Percentiles rank a stretch among this genome's conserved stretches.
Conservation (phyloP, 2,329 filamentous ascomycete genomes). For the Sporothrix pallida region DNA sequence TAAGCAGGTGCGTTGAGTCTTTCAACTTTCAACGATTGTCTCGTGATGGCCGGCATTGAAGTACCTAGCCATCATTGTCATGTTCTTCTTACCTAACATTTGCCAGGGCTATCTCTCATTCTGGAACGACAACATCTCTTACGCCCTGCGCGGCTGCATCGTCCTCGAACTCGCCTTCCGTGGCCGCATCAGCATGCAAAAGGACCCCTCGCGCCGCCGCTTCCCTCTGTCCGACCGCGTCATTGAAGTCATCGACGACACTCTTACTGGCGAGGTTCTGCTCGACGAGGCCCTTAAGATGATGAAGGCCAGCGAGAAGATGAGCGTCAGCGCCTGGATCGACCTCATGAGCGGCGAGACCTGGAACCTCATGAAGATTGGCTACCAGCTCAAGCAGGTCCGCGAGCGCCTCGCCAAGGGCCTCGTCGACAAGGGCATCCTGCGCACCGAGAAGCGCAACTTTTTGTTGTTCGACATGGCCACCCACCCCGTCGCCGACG, state of each 20-base stretch:
- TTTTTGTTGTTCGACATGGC: slow-evolving; percentile 99
- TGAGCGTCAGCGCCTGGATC: slow-evolving; percentile 99
- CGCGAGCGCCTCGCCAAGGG: slow-evolving; percentile 96
- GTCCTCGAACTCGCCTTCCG: slow-evolving; percentile 96
- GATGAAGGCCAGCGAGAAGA: slow-evolving; percentile 99
- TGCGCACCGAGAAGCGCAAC: slow-evolving; percentile 98
- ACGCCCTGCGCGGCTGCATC: slow-evolving; percentile 95
- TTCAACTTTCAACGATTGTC: neutral
- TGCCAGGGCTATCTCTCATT: slow-evolving; percentile 93
- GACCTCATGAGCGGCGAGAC: slow-evolving; percentile 99
- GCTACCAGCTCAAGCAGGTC: slow-evolving; percentile 99
- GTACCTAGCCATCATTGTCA: neutral
- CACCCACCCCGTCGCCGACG: slow-evolving; percentile 94
- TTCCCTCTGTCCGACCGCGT: slow-evolving; percentile 91
- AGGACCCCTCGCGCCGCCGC: slow-evolving; percentile 86
- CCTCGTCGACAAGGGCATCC: slow-evolving; percentile 96
- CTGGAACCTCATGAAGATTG: slow-evolving; percentile 99
- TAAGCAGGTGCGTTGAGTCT: slow-evolving; percentile 75
- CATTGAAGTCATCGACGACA: slow-evolving; percentile 97
- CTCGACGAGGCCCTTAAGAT: slow-evolving; percentile 98
- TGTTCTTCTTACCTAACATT: slow-evolving; percentile 25
- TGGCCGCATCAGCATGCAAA: slow-evolving; percentile 97
- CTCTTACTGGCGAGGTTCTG: slow-evolving; percentile 93
- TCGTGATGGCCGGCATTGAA: neutral
- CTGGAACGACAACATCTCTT: slow-evolving; percentile 99